phyloP scores from a whole-genome alignment of 2,329 filamentous ascomycete species.

The Boeremia exigua region DNA sequence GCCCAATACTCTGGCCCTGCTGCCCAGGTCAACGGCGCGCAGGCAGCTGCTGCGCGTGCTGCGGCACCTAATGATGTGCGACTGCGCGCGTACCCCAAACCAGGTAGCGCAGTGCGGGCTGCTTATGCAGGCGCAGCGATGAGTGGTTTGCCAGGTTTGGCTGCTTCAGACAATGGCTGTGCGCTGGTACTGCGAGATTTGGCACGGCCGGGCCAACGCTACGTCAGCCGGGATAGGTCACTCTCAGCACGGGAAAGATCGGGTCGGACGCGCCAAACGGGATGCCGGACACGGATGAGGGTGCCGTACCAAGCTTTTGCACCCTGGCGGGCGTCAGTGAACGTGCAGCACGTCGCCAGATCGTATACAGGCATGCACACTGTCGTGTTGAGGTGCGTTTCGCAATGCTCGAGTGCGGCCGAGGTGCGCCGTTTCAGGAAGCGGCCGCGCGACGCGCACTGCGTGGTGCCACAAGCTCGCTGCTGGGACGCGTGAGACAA shows the following conservation, averaged over 20 bases:
- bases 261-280: conserved; percentile 1
- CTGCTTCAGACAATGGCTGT: conserved; percentile 4
- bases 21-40: conserved; percentile 15
- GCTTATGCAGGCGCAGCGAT: conserved; percentile 13
- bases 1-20: conserved; percentile 25
- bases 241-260: background rate
- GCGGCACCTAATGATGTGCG: conserved; percentile 13
- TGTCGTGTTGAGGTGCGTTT: conserved; percentile 4
- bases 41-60: conserved; percentile 3
- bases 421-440: conserved; percentile 1
- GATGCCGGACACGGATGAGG: conserved; percentile 5
- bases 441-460: conserved; percentile 3
- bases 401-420: background rate
- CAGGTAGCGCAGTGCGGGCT: conserved; percentile 9
- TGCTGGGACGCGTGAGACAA: background rate
- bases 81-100: conserved; percentile 17
- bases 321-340: conserved; percentile 1
- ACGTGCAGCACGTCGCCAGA: background rate
- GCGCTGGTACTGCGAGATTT: conserved; percentile 10
- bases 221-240: conserved; percentile 3
- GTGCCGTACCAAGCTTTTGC: conserved; percentile 9
- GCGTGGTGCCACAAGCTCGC: conserved; percentile 5
- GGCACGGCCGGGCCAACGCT: conserved; percentile 8
- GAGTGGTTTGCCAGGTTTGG: conserved; percentile 12
- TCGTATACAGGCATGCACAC: conserved; percentile 6